Percentiles rank a stretch among this genome's conserved stretches.
phyloP scores from a whole-genome alignment of 2,329 filamentous ascomycete genomes.

The Tolypocladium album region DNA sequence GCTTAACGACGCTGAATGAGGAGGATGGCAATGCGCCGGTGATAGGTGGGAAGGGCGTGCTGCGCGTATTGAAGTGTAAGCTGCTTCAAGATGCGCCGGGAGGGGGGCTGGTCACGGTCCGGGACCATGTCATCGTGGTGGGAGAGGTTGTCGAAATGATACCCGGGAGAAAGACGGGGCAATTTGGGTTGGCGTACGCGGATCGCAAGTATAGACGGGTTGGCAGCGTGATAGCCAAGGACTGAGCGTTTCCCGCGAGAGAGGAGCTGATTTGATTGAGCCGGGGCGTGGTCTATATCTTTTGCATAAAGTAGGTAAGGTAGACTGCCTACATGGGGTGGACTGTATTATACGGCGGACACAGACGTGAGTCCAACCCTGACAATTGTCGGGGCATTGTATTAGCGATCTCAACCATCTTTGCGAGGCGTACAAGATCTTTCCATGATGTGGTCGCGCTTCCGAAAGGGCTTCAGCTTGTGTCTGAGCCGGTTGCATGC shows the following conservation, averaged over 20 bases:
- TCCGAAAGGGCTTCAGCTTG: neutral
- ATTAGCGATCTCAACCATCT: neutral
- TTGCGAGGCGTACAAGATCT: neutral
- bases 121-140: slow-evolving; percentile 41
- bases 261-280: neutral
- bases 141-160: slow-evolving; percentile 38
- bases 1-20: slow-evolving; percentile 16
- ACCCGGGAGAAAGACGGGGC: slow-evolving; percentile 17
- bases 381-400: neutral
- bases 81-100: slow-evolving; percentile 27
- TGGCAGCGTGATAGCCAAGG: slow-evolving; percentile 13
- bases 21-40: slow-evolving; percentile 23
- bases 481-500: too few relatives aligned
- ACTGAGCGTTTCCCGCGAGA: neutral
- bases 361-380: neutral
- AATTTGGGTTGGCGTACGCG: slow-evolving; percentile 37
- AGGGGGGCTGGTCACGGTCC: slow-evolving; percentile 32
- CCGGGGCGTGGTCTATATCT: neutral
- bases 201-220: slow-evolving; percentile 36
- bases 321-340: neutral
- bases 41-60: slow-evolving; percentile 39
- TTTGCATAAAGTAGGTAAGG: too few relatives aligned
- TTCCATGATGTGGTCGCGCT: too few relatives aligned
- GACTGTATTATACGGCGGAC: neutral
- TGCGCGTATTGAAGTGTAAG: slow-evolving; percentile 34